A percentile compares a stretch with the other conserved stretches of the same genome.
Conservation (phyloP, 169 alveolate species). For the Cryptosporidium felis region DNA sequence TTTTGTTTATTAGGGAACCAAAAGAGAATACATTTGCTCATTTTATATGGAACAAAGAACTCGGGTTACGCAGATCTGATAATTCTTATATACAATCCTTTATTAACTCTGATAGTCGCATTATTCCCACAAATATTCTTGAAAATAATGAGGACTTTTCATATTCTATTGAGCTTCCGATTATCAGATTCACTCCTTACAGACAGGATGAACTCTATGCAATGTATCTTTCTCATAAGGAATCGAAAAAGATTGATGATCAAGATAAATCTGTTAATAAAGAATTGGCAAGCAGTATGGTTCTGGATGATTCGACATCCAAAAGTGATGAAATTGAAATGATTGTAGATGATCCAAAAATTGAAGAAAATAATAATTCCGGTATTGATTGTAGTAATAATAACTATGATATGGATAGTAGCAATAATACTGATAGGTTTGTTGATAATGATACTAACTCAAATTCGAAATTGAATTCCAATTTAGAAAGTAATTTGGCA, state of each 20-base stretch:
- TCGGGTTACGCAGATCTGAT: background rate
- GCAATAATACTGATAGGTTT: too few species aligned
- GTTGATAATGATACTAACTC: too few species aligned
- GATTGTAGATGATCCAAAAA: too few species aligned
- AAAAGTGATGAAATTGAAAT: too few species aligned
- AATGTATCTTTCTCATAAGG: slow-evolving; percentile 61
- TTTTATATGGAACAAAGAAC: slow-evolving; percentile 40
- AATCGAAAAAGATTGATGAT: too few species aligned
- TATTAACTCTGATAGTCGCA: background rate
- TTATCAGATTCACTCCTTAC: slow-evolving; percentile 39
- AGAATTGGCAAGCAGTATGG: too few species aligned
- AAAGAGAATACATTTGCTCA: slow-evolving; percentile 59
- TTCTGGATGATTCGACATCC: too few species aligned
- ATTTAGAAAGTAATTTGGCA: background rate
- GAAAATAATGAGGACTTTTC: slow-evolving; percentile 9
- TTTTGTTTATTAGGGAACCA: slow-evolving; percentile 49
- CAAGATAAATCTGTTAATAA: too few species aligned
- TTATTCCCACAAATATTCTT: background rate
- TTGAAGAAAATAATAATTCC: too few species aligned
- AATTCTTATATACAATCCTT: slow-evolving; percentile 8
- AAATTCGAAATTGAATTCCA: too few species aligned
- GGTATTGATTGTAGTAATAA: background rate
- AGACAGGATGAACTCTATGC: slow-evolving; percentile 70
- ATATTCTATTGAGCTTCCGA: slow-evolving; percentile 43
- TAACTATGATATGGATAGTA: background rate